Base-by-base conservation (phyloP, 2,329 filamentous ascomycete species). In the Fusarium succisae region DNA sequence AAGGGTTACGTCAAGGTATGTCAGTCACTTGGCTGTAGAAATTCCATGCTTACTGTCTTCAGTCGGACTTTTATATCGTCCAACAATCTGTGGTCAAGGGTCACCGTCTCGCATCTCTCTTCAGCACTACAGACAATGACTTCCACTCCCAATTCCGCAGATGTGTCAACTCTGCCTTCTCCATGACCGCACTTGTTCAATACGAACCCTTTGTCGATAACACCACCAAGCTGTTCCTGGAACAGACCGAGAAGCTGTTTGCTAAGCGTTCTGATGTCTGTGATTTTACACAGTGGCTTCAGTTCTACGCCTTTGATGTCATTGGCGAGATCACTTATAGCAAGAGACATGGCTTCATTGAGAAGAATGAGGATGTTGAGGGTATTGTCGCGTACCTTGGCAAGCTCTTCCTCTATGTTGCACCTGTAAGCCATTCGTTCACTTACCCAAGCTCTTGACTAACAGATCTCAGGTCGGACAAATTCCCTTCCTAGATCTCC, bases 281-380 rank as follows among this genome's bases (percentile, higher is more conserved):
- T 77, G 89, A 93, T 78, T 92, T 94, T 63, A 89, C 90, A 4
- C 85, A 86, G 65, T 95, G 93, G 93, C 83, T 95, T 65, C 93
- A 95, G 78, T 95, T 91, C 79, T 95, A 93, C 75, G 93, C 93
- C 0, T 95, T 95, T 77, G 93, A 95, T 78, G 93, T 95, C 20
- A 94, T 94, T 70, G 92, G 92, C 11, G 91, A 93, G 70, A 89
- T 95, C 77, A 94, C 92, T 0, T 95, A 93, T 82, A 91, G 90
- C 80, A 93, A 93, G 80, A 87, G 92, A 1, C 88, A 94, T 66
- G 93, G 93, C 0, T 95, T 95, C 73, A 83, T 95, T 5, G 92
- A 95, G 80, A 87, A 89, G 78, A 91, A 94, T 57, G 87, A 91
- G 78, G 93, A 95, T 71, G 90, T 95, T 18, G 92, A 94, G 70